phyloP scores from a whole-genome alignment of 73 alveolate species.

The Effrenium voratum region DNA sequence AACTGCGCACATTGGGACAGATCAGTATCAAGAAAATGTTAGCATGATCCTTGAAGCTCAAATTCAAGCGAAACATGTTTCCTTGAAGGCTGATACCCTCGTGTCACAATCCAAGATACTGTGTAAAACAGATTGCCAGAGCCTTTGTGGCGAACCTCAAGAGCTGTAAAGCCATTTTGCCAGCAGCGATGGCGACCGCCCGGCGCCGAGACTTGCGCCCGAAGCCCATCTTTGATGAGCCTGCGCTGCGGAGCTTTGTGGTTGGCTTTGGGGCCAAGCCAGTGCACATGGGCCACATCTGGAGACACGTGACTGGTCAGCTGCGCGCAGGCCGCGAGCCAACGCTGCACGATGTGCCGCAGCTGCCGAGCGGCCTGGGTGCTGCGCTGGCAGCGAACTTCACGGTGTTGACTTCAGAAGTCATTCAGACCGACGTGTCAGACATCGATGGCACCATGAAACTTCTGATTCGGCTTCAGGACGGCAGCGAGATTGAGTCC shows the following conservation, averaged over 20 bases:
- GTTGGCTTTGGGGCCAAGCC: slow-evolving; percentile 65
- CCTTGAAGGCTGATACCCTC: no score
- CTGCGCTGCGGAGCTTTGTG: slow-evolving; percentile 58
- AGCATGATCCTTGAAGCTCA: no score
- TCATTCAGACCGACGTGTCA: slow-evolving; percentile 19
- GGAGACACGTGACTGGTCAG: slow-evolving; percentile 45
- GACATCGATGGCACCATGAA: slow-evolving; percentile 87
- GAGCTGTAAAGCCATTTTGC: no score
- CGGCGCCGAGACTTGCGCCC: slow-evolving; percentile 51
- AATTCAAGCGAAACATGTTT: no score
- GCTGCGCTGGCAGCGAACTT: slow-evolving; percentile 22
- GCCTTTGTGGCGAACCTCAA: no score
- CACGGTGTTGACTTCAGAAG: slow-evolving; percentile 51
- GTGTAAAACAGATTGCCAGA: no score
- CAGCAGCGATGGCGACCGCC: no score
- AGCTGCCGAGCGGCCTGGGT: slow-evolving; percentile 43
- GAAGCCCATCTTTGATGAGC: slow-evolving; percentile 80
- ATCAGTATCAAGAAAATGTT: no score
- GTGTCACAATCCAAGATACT: no score
- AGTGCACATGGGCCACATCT: slow-evolving; percentile 76
- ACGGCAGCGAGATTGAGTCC: slow-evolving; percentile 69
- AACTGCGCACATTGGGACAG: no score
- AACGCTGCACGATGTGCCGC: slow-evolving; percentile 40
- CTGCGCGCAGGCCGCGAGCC: neutral
- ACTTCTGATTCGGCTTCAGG: slow-evolving; percentile 76